These are phyloP conservation scores for Schizosaccharomyces versatilis DNA, from an alignment of 1,139 yeast species.

Conservation along the genomic window DNA sequence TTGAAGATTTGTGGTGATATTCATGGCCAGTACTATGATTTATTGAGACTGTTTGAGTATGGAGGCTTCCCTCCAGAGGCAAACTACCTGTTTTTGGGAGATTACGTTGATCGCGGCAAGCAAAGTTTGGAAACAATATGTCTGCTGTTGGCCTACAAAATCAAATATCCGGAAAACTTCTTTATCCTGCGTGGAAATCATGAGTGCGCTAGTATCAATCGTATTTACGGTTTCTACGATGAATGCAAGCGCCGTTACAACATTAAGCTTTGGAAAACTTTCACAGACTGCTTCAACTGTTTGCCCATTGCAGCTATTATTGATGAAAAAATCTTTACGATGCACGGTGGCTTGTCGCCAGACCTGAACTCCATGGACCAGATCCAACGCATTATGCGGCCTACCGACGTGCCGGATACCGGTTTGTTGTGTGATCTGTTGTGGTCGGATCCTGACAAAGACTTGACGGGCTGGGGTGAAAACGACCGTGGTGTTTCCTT, in stretches of 20 bases:
- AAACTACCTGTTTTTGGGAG: conserved; percentile 82
- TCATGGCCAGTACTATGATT: conserved; percentile 92
- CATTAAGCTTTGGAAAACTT: conserved; percentile 92
- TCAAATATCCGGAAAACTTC: conserved; percentile 91
- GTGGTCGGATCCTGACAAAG: conserved; percentile 97
- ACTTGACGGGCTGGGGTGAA: conserved; percentile 93
- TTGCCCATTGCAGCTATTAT: conserved; percentile 94
- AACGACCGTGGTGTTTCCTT: conserved; percentile 95
- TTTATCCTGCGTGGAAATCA: conserved; percentile 89
- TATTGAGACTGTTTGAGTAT: conserved; percentile 81
- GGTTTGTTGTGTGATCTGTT: conserved; percentile 67
- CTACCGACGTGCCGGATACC: conserved; percentile 84
- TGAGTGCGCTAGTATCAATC: conserved; percentile 90
- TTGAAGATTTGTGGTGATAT: conserved; percentile 79
- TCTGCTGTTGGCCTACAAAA: conserved; percentile 75
- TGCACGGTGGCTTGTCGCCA: conserved; percentile 97
- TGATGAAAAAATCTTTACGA: conserved; percentile 89
- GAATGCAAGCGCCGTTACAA: conserved; percentile 92
- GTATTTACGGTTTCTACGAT: conserved; percentile 92
- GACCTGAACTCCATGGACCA: conserved; percentile 95
- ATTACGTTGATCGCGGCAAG: conserved; percentile 94
- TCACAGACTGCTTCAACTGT: conserved; percentile 93
- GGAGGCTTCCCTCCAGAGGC: conserved; percentile 99
- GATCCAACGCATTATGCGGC: conserved; percentile 94
- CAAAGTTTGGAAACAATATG: conserved; percentile 90